A percentile compares a stretch with the other conserved stretches of the same genome.
Evolutionary conservation across 352 stramenopile species (phyloP).

Genomic region (Globisporangium polare): DNA sequence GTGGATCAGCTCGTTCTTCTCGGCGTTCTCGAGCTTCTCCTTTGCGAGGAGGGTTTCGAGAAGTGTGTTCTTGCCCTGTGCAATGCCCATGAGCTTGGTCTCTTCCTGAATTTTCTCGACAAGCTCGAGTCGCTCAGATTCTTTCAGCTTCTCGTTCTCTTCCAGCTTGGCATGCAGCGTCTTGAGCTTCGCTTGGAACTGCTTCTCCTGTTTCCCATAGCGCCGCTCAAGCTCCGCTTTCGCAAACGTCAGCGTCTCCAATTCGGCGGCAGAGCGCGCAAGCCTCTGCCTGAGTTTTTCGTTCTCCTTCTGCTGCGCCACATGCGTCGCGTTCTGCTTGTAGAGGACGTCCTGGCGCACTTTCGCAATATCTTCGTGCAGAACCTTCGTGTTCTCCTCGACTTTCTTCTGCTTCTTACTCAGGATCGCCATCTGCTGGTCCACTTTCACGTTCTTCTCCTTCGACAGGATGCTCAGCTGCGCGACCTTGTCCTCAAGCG

Average conservation of each 20-base stretch:
- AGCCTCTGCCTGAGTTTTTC: constrained; percentile 51
- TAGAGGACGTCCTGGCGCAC: constrained; percentile 35
- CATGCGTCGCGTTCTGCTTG: constrained; percentile 18
- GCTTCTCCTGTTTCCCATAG: constrained; percentile 43
- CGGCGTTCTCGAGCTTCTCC: constrained; percentile 53
- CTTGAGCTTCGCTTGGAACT: constrained; percentile 50
- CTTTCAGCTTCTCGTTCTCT: constrained; percentile 45
- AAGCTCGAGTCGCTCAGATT: constrained; percentile 47
- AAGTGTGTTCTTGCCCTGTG: constrained; percentile 53
- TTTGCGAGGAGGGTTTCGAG: constrained; percentile 56
- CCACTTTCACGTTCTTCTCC: constrained; percentile 40
- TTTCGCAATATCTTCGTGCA: constrained; percentile 40
- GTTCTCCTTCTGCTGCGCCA: constrained; percentile 26
- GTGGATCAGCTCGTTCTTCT: constrained; percentile 49
- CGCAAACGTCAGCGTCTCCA: constrained; percentile 31
- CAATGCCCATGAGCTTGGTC: constrained; percentile 56
- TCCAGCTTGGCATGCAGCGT: constrained; percentile 38
- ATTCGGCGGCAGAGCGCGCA: constrained; percentile 38
- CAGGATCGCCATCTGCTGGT: constrained; percentile 47
- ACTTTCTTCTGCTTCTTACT: constrained; percentile 59
- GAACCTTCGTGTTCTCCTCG: constrained; percentile 36
- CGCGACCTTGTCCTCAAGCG: constrained; percentile 60
- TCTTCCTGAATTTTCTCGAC: constrained; percentile 56
- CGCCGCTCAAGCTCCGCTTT: constrained; percentile 50
- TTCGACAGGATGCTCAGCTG: constrained; percentile 35